Conservation (phyloP, 1,284 basidiomycete species). For the Exobasidium rhododendri region DNA sequence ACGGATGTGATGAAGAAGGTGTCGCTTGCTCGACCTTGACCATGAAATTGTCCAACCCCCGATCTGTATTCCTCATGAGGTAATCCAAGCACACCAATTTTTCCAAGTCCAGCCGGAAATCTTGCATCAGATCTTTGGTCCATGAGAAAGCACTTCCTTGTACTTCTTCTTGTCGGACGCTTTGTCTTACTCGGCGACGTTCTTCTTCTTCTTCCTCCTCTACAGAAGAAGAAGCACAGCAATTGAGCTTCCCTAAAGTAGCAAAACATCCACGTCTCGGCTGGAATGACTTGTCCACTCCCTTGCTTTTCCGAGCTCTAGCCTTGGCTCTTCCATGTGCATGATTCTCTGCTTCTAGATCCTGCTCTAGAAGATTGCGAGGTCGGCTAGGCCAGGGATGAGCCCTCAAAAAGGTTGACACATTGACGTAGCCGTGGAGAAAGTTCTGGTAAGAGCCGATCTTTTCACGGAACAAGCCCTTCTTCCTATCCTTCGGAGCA, state of each 20-base stretch:
- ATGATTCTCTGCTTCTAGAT: constrained; percentile 75
- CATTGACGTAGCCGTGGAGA: constrained; percentile 78
- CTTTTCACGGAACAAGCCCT: constrained; percentile 69
- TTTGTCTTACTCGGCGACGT: background rate
- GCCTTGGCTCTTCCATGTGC: constrained; percentile 31
- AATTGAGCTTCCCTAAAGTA: background rate
- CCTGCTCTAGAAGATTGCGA: constrained; percentile 60
- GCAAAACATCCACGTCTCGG: background rate
- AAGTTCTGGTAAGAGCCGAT: constrained; percentile 87
- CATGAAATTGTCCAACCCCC: constrained; percentile 58
- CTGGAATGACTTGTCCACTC: background rate
- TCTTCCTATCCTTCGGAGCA: constrained; percentile 39
- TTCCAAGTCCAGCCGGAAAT: constrained; percentile 80
- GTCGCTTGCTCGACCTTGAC: constrained; percentile 59
- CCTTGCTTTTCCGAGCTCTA: constrained; percentile 6
- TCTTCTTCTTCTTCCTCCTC: constrained; percentile 4
- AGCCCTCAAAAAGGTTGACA: constrained; percentile 76
- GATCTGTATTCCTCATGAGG: constrained; percentile 76
- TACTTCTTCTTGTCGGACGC: background rate
- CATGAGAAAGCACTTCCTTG: constrained; percentile 64
- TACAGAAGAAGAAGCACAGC: background rate
- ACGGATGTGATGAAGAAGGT: constrained; percentile 43
- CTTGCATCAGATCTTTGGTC: constrained; percentile 70
- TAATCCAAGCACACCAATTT: constrained; percentile 69
- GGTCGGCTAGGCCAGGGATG: constrained; percentile 84